Base-by-base conservation (phyloP, 306 rosid species). In the Begonia loranthoides region DNA sequence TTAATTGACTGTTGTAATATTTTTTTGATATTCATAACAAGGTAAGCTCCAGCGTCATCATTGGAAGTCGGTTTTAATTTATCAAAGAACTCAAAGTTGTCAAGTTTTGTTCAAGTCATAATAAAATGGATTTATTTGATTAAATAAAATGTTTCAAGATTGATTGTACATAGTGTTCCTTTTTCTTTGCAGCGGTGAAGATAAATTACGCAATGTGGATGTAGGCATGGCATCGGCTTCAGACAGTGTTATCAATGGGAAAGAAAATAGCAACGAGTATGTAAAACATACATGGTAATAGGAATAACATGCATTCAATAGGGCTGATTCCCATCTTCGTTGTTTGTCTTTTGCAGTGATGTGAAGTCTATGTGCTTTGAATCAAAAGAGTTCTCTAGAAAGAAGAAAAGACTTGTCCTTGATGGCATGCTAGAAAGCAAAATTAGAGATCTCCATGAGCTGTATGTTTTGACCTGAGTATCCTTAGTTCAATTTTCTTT, bases 391-490 rank as follows among this genome's bases (percentile, higher is more conserved):
- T 56, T 65, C 67, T 63, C 85, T 41, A 74, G 46, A 63, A 82
- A 68, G 68, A 84, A 61, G 76, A 86, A 74, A 66, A 71, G 58
- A 72, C 71, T 79, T 61, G 58, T 70, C 73, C 81, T 89, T 40
- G 87, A 70, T 56, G 79, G 57, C 49, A 86, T 72, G 40, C 48
- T 75, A 72, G 93, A 84, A 69, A 59, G 40, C 62, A 72, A 77
- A 75, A 75, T 88, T 53, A 84, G 64, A 76, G 71, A 79, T 69
- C 89, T 84, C 52, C 73, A 69, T 67, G 93, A 84, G 69, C 77
- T 71, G 97, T 88, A 81, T 47, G 52, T 55, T 55, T 47, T 56
- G 13, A 62, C 44, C 39, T 19, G 44, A 56, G 21, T 51, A 34
- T 63, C 55, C 5, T 65, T 53, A 17, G 16, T 14, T 45, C 12